Evolutionary conservation across 306 rosid species (phyloP), one percentile per base, ranked within the genome.

Genomic region (Glycine soja): DNA sequence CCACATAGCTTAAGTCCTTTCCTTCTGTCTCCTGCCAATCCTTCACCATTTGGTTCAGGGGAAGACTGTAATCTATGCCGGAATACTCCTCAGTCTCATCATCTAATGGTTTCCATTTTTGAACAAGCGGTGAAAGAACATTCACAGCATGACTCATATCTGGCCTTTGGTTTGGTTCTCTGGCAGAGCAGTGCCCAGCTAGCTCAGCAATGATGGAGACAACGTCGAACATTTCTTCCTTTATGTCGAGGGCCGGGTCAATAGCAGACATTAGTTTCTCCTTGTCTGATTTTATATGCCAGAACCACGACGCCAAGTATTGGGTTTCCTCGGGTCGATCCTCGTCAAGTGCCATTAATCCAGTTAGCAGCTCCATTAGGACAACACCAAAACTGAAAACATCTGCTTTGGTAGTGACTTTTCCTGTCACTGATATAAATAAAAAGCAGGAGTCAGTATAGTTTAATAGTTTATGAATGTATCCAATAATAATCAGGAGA

Each of bases 311-410:
- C 2, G 92, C 97, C 77, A 93, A 69, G 88, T 93, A 88, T 50
- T 89, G 98, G 70, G 86, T 86, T 82, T 93, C 98, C 81, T 93
- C 98, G 0, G 98, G 89, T 66, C 98, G 82, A 68, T 88, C 84
- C 40, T 91, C 98, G 45, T 91, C 98, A 9, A 93, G 90, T 51
- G 98, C 97, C 93, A 88, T 90, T 88, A 90, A 74, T 81, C 98
- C 98, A 16, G 98, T 93, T 78, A 93, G 30, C 14, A 93, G 85
- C 89, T 93, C 98, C 98, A 93, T 91, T 53, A 93, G 80, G 8
- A 93, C 98, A 53, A 93, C 97, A 1, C 98, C 98, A 6, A 89
- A 93, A 87, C 98, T 93, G 82, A 93, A 93, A 81, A 93, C 98
- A 77, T 93, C 98, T 13, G 79, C 97, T 77, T 93, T 93, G 34